Percentiles rank a stretch among this genome's conserved stretches.
These are phyloP conservation scores for Chamaecrista fasciculata DNA, from an alignment of 306 rosid species.

Conservation along the genomic window DNA sequence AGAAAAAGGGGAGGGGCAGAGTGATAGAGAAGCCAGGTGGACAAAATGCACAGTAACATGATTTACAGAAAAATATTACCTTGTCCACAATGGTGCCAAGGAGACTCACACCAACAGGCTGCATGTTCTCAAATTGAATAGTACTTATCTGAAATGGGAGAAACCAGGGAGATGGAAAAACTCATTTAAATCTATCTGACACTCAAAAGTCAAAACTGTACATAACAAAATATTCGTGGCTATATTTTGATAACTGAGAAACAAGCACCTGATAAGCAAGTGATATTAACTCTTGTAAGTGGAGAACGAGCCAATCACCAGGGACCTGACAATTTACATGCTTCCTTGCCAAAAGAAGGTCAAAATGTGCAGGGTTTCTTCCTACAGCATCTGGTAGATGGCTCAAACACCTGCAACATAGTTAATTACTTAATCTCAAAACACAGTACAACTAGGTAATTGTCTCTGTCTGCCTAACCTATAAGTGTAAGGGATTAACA, in stretches of 20 bases:
- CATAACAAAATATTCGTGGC: conserved; percentile 15
- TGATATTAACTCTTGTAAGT: conserved; percentile 91
- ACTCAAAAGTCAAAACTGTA: conserved; percentile 5
- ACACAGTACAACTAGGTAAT: not conserved
- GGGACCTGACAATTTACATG: conserved; percentile 41
- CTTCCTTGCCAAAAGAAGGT: conserved; percentile 74
- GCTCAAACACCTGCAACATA: conserved; percentile 79
- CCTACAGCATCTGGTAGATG: conserved; percentile 91
- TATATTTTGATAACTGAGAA: conserved; percentile 19
- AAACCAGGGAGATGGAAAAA: not conserved
- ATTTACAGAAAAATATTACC: conserved; percentile 47
- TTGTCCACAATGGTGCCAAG: conserved; percentile 82
- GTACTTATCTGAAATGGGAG: conserved; percentile 75
- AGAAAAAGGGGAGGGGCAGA: not conserved
- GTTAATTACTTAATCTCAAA: conserved; percentile 24
- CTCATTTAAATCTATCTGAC: conserved; percentile 23
- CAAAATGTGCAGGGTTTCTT: conserved; percentile 84
- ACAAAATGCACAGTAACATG: conserved; percentile 11
- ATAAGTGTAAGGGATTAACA: too few relatives aligned
- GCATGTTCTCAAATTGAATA: conserved; percentile 92
- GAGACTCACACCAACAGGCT: conserved; percentile 87
- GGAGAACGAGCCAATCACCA: conserved; percentile 84
- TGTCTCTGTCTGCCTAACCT: too few relatives aligned
- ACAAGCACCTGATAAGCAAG: conserved; percentile 92
- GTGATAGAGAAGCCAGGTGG: not conserved